Evolutionary conservation across 495 filamentous ascomycete species (phyloP), one percentile per base, ranked within the genome.

Genomic region (Aspergillus steynii): DNA sequence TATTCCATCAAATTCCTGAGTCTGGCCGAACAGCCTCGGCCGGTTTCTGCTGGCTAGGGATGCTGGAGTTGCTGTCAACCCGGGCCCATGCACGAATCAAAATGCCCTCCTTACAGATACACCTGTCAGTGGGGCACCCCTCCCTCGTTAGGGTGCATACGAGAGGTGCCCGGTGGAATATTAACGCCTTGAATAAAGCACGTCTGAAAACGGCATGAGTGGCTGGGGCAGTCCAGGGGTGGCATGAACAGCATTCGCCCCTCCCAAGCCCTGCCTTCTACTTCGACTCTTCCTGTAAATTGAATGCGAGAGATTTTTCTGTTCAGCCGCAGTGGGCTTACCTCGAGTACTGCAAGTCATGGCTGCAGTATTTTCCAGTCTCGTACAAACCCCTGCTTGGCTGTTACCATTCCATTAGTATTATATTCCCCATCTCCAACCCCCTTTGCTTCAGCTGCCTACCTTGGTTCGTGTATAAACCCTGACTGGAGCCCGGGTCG

Each of bases 121-220:
- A 31, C 60, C 48, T 47, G 56, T 53, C 29, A 56, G 62, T 64
- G 63, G 63, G 63, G 59, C 63, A 46, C 29, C 54, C 34, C 49
- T 29, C 26, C 8, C 26, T 29, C 51, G 15, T 29, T 9, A 29
- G 29, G 15, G n/a, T 29, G 25, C 53, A 28, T 37, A 29, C n/a
- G 34, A n/a, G 53, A 20, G 20, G 20, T 20, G 25, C 8, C 25
- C 8, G 49, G 20, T 14, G 20, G 49, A 50, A 26, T 50, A 26
- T 3, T 50, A 50, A 50, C 26, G 20, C 49, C 15, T 20, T 3
- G 7, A 32, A 32, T 32, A 42, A 42, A 42, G 37, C 37, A 42
- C 37, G 12, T 12, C 37, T 2, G 37, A 42, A 42, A 42, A 42
- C 9, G 37, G 37, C 37, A 42, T 42, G 37, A 42, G 37, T 42